These are phyloP conservation scores for Crithidia bombi DNA, from an alignment of 208 protist genomes.

Conservation along the genomic window DNA sequence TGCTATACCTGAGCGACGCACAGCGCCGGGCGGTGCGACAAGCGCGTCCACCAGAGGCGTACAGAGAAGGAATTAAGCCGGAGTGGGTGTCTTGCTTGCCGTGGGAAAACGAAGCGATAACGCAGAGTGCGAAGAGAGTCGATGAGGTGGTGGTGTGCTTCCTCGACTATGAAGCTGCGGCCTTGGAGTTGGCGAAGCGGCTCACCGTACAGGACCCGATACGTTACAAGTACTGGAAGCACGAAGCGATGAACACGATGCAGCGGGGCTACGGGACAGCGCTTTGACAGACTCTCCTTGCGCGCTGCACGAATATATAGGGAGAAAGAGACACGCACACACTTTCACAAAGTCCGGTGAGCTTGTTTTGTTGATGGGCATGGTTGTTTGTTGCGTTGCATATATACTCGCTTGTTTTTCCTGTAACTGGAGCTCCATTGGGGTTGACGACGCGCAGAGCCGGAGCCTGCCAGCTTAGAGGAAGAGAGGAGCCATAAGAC, in stretches of 20 bases:
- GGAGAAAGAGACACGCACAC: no score
- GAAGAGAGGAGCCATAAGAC: no score
- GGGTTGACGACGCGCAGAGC: no score
- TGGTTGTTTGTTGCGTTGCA: no score
- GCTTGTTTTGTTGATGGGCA: no score
- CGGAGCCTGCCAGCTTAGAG: no score
- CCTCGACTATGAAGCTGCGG: conserved; percentile 51
- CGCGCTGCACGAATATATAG: no score
- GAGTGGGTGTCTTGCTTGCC: conserved; percentile 17
- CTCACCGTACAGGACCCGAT: conserved; percentile 59
- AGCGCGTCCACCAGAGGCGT: conserved; percentile 42
- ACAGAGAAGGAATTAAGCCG: conserved; percentile 38
- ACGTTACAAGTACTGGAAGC: conserved; percentile 78
- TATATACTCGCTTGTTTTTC: no score
- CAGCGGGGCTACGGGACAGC: conserved; percentile 52
- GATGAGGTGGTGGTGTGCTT: conserved; percentile 29
- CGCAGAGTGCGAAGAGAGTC: background rate
- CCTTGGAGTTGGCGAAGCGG: conserved; percentile 57
- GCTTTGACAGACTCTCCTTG: background rate
- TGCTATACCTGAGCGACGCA: conserved; percentile 45
- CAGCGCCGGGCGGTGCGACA: conserved; percentile 27
- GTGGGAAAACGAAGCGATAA: conserved; percentile 10
- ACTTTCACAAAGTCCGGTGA: no score
- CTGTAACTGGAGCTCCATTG: no score
- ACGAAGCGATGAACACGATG: conserved; percentile 56